Conservation (phyloP, 163 green algal genomes). For the Coccomyxa subellipsoidea region DNA sequence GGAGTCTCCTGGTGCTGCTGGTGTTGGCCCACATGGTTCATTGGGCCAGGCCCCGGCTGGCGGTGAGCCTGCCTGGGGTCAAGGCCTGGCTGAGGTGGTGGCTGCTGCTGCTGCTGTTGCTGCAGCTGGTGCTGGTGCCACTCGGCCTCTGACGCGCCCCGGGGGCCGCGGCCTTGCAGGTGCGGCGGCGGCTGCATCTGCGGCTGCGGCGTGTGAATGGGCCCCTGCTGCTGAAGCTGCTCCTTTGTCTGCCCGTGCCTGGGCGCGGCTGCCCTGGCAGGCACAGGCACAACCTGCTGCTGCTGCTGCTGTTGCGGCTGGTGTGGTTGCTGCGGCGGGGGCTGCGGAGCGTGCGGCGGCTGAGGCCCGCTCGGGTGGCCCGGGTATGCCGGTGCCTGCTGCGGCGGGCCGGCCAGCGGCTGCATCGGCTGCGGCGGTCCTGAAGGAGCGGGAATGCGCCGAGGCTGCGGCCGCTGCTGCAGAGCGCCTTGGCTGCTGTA, state of each 20-base stretch:
- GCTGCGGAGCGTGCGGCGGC: not conserved
- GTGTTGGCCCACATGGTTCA: not conserved
- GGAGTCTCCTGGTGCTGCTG: not conserved
- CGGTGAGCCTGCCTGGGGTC: not conserved
- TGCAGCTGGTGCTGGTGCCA: not conserved
- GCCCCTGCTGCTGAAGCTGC: conserved; percentile 5
- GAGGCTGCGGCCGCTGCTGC: not conserved
- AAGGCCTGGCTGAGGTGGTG: not conserved
- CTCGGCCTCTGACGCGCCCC: not conserved
- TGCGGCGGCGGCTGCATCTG: not conserved
- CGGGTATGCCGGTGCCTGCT: not conserved
- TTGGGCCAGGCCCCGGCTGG: not conserved
- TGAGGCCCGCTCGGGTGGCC: not conserved
- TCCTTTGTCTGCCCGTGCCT: not conserved
- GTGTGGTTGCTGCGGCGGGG: not conserved
- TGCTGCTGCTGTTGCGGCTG: conserved; percentile 1
- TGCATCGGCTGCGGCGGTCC: too few relatives aligned
- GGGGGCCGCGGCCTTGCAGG: not conserved
- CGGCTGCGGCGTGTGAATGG: not conserved
- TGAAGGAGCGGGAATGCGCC: not conserved
- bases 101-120: conserved; percentile 6
- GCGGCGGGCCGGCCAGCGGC: not conserved
- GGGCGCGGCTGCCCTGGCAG: not conserved
- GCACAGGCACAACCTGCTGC: not conserved
- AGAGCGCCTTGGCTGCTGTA: not conserved